Conservation (phyloP, 148 eudicot species). For the Fagopyrum tataricum region DNA sequence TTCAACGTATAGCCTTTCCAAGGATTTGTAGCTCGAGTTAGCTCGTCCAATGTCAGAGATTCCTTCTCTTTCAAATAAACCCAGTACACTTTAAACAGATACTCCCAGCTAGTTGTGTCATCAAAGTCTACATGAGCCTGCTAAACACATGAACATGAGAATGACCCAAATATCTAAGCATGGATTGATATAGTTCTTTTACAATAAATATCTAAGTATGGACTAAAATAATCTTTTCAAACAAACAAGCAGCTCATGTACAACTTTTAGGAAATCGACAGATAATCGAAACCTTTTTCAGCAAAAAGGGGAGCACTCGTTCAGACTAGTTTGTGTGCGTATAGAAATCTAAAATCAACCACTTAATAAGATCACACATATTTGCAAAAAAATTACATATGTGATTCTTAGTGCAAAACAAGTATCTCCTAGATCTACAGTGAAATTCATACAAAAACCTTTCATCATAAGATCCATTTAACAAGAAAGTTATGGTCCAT, state of each 20-base stretch:
- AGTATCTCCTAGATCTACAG: background rate
- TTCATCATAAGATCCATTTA: constrained; percentile 1
- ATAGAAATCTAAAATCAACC: background rate
- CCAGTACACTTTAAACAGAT: constrained; percentile 95
- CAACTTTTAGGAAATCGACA: background rate
- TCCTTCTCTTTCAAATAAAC: constrained; percentile 55
- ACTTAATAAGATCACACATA: background rate
- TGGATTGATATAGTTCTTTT: background rate
- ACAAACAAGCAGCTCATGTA: background rate
- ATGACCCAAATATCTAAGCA: background rate
- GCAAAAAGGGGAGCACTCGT: background rate
- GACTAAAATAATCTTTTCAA: background rate
- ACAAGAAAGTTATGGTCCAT: background rate
- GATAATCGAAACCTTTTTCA: background rate
- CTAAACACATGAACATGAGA: constrained; percentile 14
- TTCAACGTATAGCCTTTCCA: constrained; percentile 33
- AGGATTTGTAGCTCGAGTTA: constrained; percentile 60
- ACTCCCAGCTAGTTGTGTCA: constrained; percentile 89
- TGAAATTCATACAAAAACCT: background rate
- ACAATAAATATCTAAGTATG: background rate
- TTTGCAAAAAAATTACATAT: background rate
- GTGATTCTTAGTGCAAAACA: background rate
- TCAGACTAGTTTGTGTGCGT: background rate
- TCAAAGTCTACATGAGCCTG: constrained; percentile 95
- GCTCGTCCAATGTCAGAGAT: constrained; percentile 58